These are phyloP conservation scores for Mycena capillaripes DNA, from an alignment of 768 basidiomycete genomes.

Conservation along the genomic window DNA sequence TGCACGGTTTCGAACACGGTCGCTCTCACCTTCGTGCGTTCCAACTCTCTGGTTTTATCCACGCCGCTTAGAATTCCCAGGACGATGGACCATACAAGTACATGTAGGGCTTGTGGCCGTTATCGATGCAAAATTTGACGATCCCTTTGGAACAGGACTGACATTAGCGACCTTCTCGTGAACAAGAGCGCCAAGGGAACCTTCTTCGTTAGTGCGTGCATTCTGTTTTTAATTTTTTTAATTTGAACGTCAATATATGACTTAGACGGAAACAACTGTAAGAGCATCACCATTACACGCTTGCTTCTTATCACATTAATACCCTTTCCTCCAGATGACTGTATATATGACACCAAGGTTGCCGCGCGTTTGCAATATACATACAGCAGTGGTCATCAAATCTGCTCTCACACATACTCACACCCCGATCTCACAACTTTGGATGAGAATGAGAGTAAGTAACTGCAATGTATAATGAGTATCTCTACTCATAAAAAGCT, in stretches of 20 bases:
- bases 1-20: neutral
- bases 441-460: conserved; percentile 41
- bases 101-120: conserved; percentile 11
- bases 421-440: conserved; percentile 44
- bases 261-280: conserved; percentile 40
- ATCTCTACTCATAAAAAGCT: neutral
- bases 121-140: neutral
- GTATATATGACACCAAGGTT: conserved; percentile 43
- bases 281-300: neutral
- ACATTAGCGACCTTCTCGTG: conserved; percentile 19
- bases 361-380: conserved; percentile 40
- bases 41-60: neutral
- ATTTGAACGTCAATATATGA: neutral
- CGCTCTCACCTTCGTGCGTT: conserved; percentile 10
- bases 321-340: conserved; percentile 41
- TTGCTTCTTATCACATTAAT: neutral
- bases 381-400: conserved; percentile 47
- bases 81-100: conserved; percentile 45
- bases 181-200: conserved; percentile 45
- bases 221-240: neutral
- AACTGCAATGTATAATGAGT: too few relatives aligned
- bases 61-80: conserved; percentile 14
- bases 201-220: conserved; percentile 48
- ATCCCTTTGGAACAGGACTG: neutral
- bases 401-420: conserved; percentile 48